A percentile compares a stretch with the other conserved stretches of the same genome.
These are phyloP conservation scores for Cyclocybe aegerita DNA, from an alignment of 768 basidiomycete species.

Conservation along the genomic window DNA sequence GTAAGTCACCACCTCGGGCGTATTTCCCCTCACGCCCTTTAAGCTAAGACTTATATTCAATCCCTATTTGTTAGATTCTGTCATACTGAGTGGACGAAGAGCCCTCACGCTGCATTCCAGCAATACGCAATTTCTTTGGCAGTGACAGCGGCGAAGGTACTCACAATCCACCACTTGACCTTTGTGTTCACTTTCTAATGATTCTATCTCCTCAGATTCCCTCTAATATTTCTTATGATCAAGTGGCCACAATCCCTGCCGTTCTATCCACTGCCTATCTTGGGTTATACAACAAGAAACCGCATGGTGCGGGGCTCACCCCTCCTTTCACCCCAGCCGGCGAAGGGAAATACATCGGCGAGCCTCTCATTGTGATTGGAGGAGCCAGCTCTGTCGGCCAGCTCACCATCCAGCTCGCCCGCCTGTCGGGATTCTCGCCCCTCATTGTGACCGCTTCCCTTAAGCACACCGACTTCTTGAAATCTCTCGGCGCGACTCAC, in stretches of 20 bases:
- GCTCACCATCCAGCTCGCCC: conserved; percentile 39
- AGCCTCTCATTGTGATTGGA: conserved; percentile 47
- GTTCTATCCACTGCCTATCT: conserved; percentile 45
- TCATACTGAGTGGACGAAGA: conserved; percentile 38
- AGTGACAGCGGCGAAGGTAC: conserved; percentile 6
- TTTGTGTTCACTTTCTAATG: neutral
- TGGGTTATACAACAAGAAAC: conserved; percentile 40
- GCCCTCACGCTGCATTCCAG: conserved; percentile 33
- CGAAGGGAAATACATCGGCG: conserved; percentile 39
- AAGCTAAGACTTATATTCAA: neutral
- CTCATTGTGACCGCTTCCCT: conserved; percentile 38
- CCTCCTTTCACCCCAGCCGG: conserved; percentile 34
- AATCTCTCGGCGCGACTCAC: conserved; percentile 40
- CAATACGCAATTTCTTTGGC: conserved; percentile 12
- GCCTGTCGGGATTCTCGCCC: conserved; percentile 38
- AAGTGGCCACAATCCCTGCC: conserved; percentile 46
- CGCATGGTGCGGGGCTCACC: conserved; percentile 41
- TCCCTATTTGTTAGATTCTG: conserved; percentile 27
- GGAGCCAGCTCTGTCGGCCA: conserved; percentile 51
- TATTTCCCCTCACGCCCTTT: neutral
- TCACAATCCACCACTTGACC: neutral
- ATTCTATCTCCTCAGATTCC: conserved; percentile 37
- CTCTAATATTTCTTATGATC: conserved; percentile 35
- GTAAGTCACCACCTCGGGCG: conserved; percentile 32
- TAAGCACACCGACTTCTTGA: conserved; percentile 28